Conservation (phyloP, 331 rosid genomes). For the Acacia pycnantha region DNA sequence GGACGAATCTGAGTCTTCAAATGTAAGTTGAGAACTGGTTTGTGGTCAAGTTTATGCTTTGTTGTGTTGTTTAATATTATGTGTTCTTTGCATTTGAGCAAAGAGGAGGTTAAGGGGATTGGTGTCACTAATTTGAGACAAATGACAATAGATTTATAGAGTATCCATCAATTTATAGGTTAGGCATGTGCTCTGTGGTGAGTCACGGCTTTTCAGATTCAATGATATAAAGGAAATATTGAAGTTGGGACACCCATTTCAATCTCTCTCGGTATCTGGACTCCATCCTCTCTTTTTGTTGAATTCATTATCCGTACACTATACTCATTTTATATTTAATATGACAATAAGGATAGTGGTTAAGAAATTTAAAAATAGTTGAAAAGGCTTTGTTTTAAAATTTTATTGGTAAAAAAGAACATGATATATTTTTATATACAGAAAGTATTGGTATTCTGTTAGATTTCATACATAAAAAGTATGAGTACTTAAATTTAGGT, state of each 20-base stretch:
- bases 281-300: not conserved
- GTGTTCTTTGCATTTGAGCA: not conserved
- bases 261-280: not conserved
- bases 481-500: no score
- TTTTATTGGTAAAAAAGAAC: no score
- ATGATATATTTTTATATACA: no score
- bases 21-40: constrained; percentile 3
- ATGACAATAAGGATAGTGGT: no score
- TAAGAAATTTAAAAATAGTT: no score
- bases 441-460: no score
- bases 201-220: not conserved
- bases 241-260: not conserved
- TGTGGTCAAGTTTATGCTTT: constrained; percentile 18
- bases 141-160: not conserved
- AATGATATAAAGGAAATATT: not conserved
- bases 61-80: not conserved
- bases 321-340: not conserved
- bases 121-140: not conserved
- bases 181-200: not conserved
- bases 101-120: not conserved
- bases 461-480: no score
- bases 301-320: not conserved
- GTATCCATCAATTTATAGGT: not conserved
- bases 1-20: not conserved
- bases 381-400: no score